phyloP scores from a whole-genome alignment of 179 eudicot genomes.

The Spinacia oleracea region DNA sequence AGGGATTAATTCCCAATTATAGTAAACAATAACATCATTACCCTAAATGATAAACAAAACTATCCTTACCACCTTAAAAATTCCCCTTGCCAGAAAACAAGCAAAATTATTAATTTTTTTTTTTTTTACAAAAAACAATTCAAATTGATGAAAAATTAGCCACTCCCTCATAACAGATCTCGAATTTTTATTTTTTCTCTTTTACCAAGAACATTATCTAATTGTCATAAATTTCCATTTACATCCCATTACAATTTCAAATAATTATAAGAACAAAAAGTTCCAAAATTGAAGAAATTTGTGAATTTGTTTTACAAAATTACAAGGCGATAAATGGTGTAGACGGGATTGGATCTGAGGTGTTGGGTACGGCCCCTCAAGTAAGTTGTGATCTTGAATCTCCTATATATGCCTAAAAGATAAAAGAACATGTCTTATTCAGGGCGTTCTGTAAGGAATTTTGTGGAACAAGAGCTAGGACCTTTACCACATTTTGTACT shows the following conservation, averaged over 20 bases:
- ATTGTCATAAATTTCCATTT: slow-evolving; percentile 4
- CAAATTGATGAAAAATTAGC: slow-evolving; percentile 4
- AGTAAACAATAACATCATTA: slow-evolving; percentile 19
- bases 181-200: neutral
- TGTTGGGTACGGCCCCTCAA: no score
- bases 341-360: no score
- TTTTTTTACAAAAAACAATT: neutral
- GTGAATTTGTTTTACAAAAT: no score
- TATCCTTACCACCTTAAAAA: neutral
- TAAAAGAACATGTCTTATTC: slow-evolving; percentile 28
- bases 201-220: slow-evolving; percentile 40
- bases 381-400: slow-evolving; percentile 14
- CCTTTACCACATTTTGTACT: slow-evolving; percentile 58
- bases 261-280: neutral
- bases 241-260: neutral
- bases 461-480: slow-evolving; percentile 61
- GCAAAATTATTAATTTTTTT: no score
- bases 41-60: slow-evolving; percentile 21
- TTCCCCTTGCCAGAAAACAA: neutral
- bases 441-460: slow-evolving; percentile 41
- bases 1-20: slow-evolving; percentile 25
- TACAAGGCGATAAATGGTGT: no score
- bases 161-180: neutral
- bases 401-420: slow-evolving; percentile 10
- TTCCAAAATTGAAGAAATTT: neutral